phyloP scores from a whole-genome alignment of 257 asterid species.

The Anisodus acutangulus region DNA sequence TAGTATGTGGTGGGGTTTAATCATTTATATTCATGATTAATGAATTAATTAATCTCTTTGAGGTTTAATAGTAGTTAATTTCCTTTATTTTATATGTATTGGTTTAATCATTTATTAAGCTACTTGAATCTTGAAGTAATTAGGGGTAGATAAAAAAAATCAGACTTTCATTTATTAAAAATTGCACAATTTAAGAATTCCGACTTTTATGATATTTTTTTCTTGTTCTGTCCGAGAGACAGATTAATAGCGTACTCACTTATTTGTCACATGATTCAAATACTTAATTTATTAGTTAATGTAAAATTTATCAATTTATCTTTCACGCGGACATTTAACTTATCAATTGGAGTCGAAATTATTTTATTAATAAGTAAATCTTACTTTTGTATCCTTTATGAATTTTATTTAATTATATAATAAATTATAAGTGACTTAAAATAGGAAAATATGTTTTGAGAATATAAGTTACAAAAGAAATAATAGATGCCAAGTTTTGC shows the following conservation, averaged over 20 bases:
- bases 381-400: background rate
- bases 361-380: background rate
- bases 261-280: background rate
- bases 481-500: background rate
- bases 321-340: background rate
- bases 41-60: background rate
- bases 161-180: background rate
- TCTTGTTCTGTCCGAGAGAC: background rate
- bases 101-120: background rate
- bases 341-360: background rate
- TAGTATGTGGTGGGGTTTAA: background rate
- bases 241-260: background rate
- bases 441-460: background rate
- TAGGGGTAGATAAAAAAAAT: background rate
- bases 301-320: background rate
- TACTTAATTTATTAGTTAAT: background rate
- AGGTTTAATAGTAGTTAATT: background rate
- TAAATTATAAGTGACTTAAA: background rate
- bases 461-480: background rate
- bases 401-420: background rate
- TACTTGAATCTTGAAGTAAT: background rate
- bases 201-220: background rate
- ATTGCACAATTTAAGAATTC: background rate
- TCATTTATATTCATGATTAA: conserved; percentile 8
- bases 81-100: background rate